Conservation (phyloP, 2,329 filamentous ascomycete species). For the Nemania sp. region DNA sequence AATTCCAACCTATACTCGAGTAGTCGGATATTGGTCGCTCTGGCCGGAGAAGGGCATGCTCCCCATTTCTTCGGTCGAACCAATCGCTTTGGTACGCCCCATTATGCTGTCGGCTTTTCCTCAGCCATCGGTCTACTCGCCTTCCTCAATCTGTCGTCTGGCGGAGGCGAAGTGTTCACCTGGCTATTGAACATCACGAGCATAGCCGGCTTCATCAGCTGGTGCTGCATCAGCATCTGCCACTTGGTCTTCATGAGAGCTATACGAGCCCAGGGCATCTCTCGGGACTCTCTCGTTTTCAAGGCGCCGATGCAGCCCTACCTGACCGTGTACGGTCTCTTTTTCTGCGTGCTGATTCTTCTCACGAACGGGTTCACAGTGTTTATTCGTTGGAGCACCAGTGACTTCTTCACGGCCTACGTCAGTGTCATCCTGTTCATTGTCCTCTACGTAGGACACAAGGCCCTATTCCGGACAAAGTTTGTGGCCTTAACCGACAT, state of each 20-base stretch:
- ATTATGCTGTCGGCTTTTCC: conserved; percentile 60
- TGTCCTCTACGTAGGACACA: conserved; percentile 64
- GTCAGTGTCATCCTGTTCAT: conserved; percentile 67
- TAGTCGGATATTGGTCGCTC: conserved; percentile 68
- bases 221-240: conserved; percentile 67
- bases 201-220: conserved; percentile 71
- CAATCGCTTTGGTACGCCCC: conserved; percentile 66
- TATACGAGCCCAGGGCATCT: conserved; percentile 59
- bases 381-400: conserved; percentile 66
- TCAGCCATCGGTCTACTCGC: conserved; percentile 65
- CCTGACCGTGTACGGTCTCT: conserved; percentile 67
- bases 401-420: conserved; percentile 67
- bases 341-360: conserved; percentile 67
- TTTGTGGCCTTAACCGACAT: conserved; percentile 35
- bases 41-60: conserved; percentile 67
- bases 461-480: conserved; percentile 46
- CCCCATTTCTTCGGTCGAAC: conserved; percentile 63
- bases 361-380: conserved; percentile 71
- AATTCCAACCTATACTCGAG: conserved; percentile 78
- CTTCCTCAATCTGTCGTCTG: conserved; percentile 67
- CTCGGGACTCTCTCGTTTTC: conserved; percentile 63
- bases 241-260: conserved; percentile 70
- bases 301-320: conserved; percentile 65
- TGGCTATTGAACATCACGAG: conserved; percentile 75
- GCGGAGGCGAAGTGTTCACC: conserved; percentile 66